Conservation (phyloP, 257 asterid species). For the Solanum microdontum region DNA sequence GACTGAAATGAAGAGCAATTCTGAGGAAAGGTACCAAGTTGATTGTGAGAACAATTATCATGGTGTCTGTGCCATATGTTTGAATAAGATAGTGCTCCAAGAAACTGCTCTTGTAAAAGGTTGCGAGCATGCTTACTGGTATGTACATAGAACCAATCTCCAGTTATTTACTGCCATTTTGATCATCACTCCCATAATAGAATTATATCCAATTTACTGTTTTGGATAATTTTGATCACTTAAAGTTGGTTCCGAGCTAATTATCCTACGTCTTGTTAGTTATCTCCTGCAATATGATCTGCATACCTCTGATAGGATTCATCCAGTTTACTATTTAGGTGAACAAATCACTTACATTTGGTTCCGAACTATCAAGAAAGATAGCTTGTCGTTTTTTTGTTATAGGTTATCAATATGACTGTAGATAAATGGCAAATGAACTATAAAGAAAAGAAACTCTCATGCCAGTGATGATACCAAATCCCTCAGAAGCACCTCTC, state of each 20-base stretch:
- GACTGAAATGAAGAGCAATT: conserved; percentile 17
- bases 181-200: background rate
- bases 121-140: conserved; percentile 99
- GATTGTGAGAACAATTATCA: conserved; percentile 26
- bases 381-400: background rate
- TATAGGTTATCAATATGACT: background rate
- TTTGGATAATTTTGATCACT: background rate
- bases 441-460: background rate
- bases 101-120: conserved; percentile 96
- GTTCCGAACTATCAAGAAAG: background rate
- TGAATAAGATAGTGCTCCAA: conserved; percentile 58
- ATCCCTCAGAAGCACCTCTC: background rate
- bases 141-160: conserved; percentile 20
- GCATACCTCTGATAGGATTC: background rate
- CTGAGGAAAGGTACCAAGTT: conserved; percentile 23
- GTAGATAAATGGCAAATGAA: background rate
- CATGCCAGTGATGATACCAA: background rate
- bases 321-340: background rate
- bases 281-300: background rate
- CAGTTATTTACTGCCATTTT: conserved; percentile 3
- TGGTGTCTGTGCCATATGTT: conserved; percentile 73
- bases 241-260: background rate
- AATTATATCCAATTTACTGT: background rate
- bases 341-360: background rate
- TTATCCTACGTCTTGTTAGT: background rate